phyloP scores from a whole-genome alignment of 2,329 filamentous ascomycete genomes.

The Aspergillus brunneoviolaceus region DNA sequence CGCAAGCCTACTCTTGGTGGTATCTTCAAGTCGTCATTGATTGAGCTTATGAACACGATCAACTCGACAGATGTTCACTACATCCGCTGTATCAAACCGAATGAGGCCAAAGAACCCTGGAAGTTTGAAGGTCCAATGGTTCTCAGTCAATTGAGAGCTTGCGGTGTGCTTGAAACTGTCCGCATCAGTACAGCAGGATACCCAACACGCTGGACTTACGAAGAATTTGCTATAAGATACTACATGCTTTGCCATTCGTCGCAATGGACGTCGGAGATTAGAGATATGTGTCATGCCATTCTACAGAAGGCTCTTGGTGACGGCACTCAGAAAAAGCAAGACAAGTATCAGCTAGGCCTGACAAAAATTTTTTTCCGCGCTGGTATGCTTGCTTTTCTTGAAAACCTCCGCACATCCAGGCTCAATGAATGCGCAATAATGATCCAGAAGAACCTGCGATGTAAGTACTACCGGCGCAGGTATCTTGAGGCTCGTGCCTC shows the following conservation, averaged over 20 bases:
- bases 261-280: constrained; percentile 90
- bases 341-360: constrained; percentile 96
- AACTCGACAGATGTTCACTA: constrained; percentile 98
- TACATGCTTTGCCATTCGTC: constrained; percentile 94
- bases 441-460: constrained; percentile 97
- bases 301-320: constrained; percentile 82
- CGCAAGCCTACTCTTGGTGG: constrained; percentile 95
- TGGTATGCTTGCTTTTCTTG: constrained; percentile 96
- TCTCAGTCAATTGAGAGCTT: constrained; percentile 91
- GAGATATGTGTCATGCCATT: constrained; percentile 91
- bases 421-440: constrained; percentile 93
- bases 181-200: constrained; percentile 97
- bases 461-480: constrained; percentile 90
- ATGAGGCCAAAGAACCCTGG: constrained; percentile 95
- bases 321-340: constrained; percentile 68
- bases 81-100: constrained; percentile 98
- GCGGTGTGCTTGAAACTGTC: constrained; percentile 97
- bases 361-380: constrained; percentile 99
- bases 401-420: constrained; percentile 85
- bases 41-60: constrained; percentile 97
- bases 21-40: constrained; percentile 97
- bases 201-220: constrained; percentile 96
- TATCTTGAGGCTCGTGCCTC: constrained; percentile 84
- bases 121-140: constrained; percentile 99
- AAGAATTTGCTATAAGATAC: constrained; percentile 95